Evolutionary conservation across 1,284 basidiomycete genomes (phyloP).

Genomic region (Chalciporus sp.): DNA sequence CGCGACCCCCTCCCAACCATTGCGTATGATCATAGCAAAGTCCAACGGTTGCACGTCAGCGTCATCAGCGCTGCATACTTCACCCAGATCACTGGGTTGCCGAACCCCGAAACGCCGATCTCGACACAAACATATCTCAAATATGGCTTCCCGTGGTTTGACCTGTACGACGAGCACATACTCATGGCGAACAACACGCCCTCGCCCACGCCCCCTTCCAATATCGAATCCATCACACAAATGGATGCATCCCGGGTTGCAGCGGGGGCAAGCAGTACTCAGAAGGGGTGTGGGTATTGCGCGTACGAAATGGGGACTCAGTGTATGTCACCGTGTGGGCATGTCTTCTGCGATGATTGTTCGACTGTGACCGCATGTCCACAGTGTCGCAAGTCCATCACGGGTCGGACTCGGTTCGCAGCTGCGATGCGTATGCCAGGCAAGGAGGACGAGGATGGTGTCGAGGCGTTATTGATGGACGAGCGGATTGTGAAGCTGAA

Average conservation of each 20-base stretch:
- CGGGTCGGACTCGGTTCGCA: neutral
- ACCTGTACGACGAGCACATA: no score
- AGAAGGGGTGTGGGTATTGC: neutral
- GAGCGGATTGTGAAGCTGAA: neutral
- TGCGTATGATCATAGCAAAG: neutral
- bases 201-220: neutral
- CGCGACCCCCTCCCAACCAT: neutral
- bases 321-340: neutral
- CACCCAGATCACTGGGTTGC: neutral
- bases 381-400: neutral
- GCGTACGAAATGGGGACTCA: neutral
- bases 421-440: neutral
- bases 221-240: neutral
- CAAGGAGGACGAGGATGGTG: neutral
- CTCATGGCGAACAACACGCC: neutral
- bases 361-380: neutral
- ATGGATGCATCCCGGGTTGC: neutral
- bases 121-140: neutral
- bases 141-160: no score
- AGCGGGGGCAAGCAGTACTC: neutral
- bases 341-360: neutral
- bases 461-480: neutral
- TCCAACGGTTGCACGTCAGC: constrained; percentile 1
- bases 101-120: neutral
- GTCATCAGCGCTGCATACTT: constrained; percentile 2